Base-by-base conservation (phyloP, 352 stramenopile genomes). In the Phytophthora pisi region DNA sequence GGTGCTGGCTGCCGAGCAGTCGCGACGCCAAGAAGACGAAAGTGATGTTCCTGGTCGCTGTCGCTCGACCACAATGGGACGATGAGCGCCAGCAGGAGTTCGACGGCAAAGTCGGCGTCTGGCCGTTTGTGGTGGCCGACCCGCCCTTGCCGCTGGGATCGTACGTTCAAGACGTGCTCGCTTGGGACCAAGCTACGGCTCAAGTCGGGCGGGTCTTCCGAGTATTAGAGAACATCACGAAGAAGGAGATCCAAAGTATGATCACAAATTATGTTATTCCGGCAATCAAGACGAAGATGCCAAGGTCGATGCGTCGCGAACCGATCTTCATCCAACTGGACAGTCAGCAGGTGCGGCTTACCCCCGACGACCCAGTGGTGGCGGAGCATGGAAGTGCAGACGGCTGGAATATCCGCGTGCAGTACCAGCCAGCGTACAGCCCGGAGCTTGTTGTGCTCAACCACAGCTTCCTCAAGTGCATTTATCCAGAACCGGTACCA, bases 21-120 rank as follows among this genome's bases (percentile, higher is more conserved):
- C 57, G 66, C 49, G 66, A 78, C 26, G 49, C 49, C n/a, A 77
- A 75, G 57, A 82, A 77, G 49, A 66, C 52, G 10, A 76, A 75
- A 45, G 72, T 71, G 23, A 81, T 81, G 75, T 79, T 83, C 38
- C 64, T 86, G 1, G 51, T 72, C 42, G 77, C 72, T 43, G 66
- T 86, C 15, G 72, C 74, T 52, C 62, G 74, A 56, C 77, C 74
- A 18, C 74, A 80, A 54, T 86, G 70, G 67, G 75, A 82, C 53
- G 6, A 50, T 10, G 63, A 62, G 13, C 68, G 66, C 7, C 63
- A 69, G 49, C 53, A 63, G 55, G 66, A 68, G 3, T 86, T 82
- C 51, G 69, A 86, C 30, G 77, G 77, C 8, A 83, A 86, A 42
- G 52, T 86, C 50, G 77, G 77, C 23, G 54, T 70, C 16, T 83